Percentiles rank a stretch among this genome's conserved stretches.
phyloP scores from a whole-genome alignment of 208 protist species.

The Acanthamoeba sp. region DNA sequence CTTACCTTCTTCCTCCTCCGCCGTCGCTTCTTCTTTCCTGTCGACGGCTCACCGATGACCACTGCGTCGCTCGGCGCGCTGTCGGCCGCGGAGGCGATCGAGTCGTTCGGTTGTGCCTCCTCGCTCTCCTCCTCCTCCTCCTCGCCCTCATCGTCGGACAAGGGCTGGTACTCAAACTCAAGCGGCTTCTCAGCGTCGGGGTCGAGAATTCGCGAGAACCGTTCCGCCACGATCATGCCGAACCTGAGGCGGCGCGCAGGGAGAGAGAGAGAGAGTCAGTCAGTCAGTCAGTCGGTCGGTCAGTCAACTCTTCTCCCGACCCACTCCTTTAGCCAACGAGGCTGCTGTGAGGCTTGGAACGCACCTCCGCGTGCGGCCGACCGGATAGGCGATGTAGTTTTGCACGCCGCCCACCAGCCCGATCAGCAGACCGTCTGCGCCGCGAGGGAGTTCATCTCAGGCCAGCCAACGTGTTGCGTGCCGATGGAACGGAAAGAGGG shows the following conservation, averaged over 20 bases:
- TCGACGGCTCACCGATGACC: neutral
- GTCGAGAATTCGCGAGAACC: slow-evolving; percentile 44
- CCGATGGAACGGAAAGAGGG: neutral
- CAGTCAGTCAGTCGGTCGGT: neutral
- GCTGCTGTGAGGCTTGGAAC: neutral
- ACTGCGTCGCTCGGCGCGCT: neutral
- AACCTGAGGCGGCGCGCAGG: neutral
- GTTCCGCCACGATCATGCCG: slow-evolving; percentile 53
- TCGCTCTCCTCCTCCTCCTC: neutral
- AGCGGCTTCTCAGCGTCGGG: slow-evolving; percentile 1
- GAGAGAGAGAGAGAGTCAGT: neutral
- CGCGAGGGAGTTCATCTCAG: neutral
- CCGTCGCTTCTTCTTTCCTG: neutral
- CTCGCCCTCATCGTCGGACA: slow-evolving; percentile 22
- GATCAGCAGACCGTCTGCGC: neutral
- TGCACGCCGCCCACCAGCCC: neutral
- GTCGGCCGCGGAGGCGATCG: neutral
- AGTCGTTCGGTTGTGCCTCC: neutral
- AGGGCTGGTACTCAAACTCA: slow-evolving; percentile 8
- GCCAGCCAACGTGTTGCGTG: neutral
- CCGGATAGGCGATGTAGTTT: slow-evolving; percentile 56
- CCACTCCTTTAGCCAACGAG: too few species aligned
- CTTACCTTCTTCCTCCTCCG: neutral
- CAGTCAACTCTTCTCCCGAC: neutral
- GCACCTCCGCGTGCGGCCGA: slow-evolving; percentile 4